Evolutionary conservation across 2,329 filamentous ascomycete genomes (phyloP).

Genomic region (Cucurbitaria berberidis): DNA sequence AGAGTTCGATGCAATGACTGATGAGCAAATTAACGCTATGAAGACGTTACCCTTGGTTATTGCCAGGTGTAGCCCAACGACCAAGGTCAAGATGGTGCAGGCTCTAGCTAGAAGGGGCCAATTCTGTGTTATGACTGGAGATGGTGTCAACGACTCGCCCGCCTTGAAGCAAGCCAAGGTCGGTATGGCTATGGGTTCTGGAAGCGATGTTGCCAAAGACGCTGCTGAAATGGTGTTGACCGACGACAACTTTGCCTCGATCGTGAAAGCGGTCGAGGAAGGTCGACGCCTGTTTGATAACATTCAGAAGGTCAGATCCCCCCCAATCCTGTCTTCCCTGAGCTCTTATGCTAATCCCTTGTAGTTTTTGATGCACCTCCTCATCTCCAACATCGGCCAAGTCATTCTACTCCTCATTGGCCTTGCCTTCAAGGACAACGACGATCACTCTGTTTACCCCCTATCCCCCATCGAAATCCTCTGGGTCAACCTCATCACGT

Average conservation of each 20-base stretch:
- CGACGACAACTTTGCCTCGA: constrained; percentile 52
- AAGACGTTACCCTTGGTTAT: constrained; percentile 52
- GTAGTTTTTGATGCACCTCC: constrained; percentile 55
- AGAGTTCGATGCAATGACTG: constrained; percentile 53
- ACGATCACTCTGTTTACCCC: constrained; percentile 54
- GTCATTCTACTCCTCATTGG: constrained; percentile 56
- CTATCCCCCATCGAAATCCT: constrained; percentile 56
- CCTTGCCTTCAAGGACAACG: constrained; percentile 54
- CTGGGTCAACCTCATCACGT: constrained; percentile 57
- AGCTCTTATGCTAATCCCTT: neutral
- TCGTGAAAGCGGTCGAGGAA: constrained; percentile 51
- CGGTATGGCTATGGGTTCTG: constrained; percentile 52
- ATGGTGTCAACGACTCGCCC: constrained; percentile 51
- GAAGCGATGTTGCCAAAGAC: constrained; percentile 50
- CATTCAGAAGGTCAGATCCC: constrained; percentile 44
- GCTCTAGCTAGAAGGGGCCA: constrained; percentile 47
- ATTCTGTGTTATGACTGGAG: constrained; percentile 54
- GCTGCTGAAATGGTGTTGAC: constrained; percentile 51
- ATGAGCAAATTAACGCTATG: constrained; percentile 52
- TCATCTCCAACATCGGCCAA: constrained; percentile 57
- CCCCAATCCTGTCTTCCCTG: neutral
- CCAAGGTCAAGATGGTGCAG: constrained; percentile 57
- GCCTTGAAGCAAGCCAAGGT: constrained; percentile 51
- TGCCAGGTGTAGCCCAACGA: constrained; percentile 54
- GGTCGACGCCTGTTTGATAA: constrained; percentile 51